Percentiles rank a stretch among this genome's conserved stretches.
phyloP scores from a whole-genome alignment of 1,139 yeast genomes.

The Yamadazyma conglobata region DNA sequence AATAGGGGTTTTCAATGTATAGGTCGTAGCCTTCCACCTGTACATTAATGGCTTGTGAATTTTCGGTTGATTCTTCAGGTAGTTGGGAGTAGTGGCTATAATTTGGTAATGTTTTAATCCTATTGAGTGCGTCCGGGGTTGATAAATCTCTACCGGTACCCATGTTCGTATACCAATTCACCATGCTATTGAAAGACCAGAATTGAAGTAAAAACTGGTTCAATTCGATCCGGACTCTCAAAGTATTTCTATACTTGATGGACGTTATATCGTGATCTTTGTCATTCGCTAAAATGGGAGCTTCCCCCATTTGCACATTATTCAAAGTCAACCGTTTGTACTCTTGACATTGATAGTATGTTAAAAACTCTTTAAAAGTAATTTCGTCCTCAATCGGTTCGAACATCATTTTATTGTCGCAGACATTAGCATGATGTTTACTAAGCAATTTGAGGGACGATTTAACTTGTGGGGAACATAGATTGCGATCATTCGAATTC shows the following conservation, averaged over 20 bases:
- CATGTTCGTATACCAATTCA: constrained; percentile 38
- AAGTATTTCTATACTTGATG: constrained; percentile 33
- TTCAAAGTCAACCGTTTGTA: constrained; percentile 30
- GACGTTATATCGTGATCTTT: constrained; percentile 11
- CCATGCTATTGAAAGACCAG: constrained; percentile 42
- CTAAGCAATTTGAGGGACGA: constrained; percentile 15
- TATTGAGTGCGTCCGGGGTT: constrained; percentile 18
- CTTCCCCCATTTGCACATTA: constrained; percentile 34
- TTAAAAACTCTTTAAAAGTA: constrained; percentile 6
- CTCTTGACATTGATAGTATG: constrained; percentile 22
- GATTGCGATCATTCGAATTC: constrained; percentile 9
- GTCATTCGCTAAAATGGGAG: constrained; percentile 25
- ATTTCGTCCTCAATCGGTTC: constrained; percentile 27
- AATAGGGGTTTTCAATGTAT: constrained; percentile 22
- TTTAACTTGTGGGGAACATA: constrained; percentile 5
- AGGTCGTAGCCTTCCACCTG: constrained; percentile 5
- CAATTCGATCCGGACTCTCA: constrained; percentile 40
- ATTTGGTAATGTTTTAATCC: constrained; percentile 32
- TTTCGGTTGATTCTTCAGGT: not conserved
- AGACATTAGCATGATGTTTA: constrained; percentile 20
- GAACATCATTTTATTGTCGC: constrained; percentile 32
- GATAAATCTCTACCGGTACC: constrained; percentile 33
- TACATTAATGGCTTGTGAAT: not conserved
- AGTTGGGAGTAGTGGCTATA: constrained; percentile 1
- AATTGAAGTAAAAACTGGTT: constrained; percentile 40